phyloP scores from a whole-genome alignment of 2,329 filamentous ascomycete species.

The Zymoseptoria passerinii region DNA sequence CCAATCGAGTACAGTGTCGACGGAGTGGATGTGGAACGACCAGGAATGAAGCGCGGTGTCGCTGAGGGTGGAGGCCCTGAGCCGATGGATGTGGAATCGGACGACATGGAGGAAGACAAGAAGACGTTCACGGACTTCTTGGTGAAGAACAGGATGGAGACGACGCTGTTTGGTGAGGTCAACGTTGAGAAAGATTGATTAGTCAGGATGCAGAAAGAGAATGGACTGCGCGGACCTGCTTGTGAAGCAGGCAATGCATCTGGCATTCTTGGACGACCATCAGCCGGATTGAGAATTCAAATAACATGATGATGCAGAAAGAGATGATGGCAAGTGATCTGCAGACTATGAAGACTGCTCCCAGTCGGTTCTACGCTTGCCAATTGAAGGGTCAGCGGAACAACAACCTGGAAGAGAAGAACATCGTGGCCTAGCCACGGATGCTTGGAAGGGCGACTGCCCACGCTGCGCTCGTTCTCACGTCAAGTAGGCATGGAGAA shows the following conservation, averaged over 20 bases:
- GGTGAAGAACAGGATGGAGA: neutral
- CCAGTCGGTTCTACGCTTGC: no score
- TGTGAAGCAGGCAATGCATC: no score
- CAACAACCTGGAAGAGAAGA: no score
- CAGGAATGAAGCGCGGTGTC: neutral
- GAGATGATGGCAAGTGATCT: no score
- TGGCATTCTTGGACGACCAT: no score
- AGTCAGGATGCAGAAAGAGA: neutral
- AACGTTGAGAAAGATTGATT: neutral
- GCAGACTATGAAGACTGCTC: no score
- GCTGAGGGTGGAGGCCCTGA: neutral
- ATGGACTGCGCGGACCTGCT: neutral
- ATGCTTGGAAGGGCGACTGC: no score
- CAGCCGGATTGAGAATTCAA: no score
- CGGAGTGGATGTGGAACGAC: neutral
- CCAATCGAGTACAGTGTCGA: neutral
- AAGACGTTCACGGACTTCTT: neutral
- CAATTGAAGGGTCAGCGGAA: no score
- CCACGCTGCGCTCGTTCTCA: no score
- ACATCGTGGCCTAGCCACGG: no score
- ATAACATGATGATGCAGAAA: no score
- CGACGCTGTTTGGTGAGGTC: neutral
- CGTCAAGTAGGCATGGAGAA: neutral
- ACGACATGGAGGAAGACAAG: neutral
- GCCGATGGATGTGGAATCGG: neutral